Percentiles rank a stretch among this genome's conserved stretches.
phyloP scores from a whole-genome alignment of 805 yeast species.

The Saccharomycopsis babjevae region DNA sequence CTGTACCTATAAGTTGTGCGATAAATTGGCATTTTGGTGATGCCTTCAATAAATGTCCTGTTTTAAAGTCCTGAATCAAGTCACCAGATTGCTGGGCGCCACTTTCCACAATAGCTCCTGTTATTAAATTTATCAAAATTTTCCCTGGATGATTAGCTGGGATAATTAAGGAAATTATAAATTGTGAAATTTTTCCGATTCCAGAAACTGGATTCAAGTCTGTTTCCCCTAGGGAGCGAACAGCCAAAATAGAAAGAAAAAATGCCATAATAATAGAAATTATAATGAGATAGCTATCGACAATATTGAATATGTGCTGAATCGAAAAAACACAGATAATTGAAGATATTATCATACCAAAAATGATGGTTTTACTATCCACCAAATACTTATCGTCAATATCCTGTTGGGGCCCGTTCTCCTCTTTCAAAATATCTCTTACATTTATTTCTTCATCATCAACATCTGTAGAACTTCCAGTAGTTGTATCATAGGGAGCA shows the following conservation, averaged over 20 bases:
- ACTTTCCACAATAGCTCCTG: constrained; percentile 97
- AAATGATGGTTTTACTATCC: constrained; percentile 34
- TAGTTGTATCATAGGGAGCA: background rate
- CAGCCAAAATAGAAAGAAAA: constrained; percentile 74
- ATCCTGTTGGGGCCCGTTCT: constrained; percentile 12
- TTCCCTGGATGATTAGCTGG: constrained; percentile 71
- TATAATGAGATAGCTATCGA: constrained; percentile 62
- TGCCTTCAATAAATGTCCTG: constrained; percentile 87
- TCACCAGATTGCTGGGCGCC: constrained; percentile 99
- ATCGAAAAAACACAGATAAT: constrained; percentile 58
- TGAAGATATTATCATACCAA: constrained; percentile 60
- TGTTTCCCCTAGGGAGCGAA: constrained; percentile 92
- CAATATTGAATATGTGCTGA: constrained; percentile 49
- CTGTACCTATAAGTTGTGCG: constrained; percentile 83
- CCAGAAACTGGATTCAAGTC: constrained; percentile 96
- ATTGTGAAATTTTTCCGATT: constrained; percentile 86
- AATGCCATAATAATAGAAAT: constrained; percentile 68
- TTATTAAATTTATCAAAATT: constrained; percentile 74
- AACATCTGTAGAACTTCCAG: constrained; percentile 13
- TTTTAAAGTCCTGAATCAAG: constrained; percentile 91
- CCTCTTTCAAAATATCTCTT: constrained; percentile 16
- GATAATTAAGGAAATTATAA: constrained; percentile 72
- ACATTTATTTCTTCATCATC: constrained; percentile 20
- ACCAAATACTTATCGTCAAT: constrained; percentile 42
- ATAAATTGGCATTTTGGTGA: constrained; percentile 85